These are phyloP conservation scores for Collybia sp. DNA, from an alignment of 768 basidiomycete species.

Conservation along the genomic window DNA sequence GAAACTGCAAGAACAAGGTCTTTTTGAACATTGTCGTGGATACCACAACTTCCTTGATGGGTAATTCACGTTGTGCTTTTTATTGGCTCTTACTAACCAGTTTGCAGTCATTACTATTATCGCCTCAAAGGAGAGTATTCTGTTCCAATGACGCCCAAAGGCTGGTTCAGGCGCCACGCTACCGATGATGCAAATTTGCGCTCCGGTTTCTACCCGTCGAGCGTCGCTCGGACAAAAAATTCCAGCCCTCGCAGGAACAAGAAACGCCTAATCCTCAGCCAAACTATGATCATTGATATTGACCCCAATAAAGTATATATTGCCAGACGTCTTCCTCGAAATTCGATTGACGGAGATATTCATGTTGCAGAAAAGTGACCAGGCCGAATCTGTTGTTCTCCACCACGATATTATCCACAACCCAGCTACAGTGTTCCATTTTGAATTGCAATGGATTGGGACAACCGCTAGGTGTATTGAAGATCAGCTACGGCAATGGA, in stretches of 20 bases:
- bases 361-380: slow-evolving; percentile 62
- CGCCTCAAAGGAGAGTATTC: slow-evolving; percentile 75
- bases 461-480: slow-evolving; percentile 90
- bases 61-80: slow-evolving; percentile 33
- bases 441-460: slow-evolving; percentile 96
- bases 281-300: slow-evolving; percentile 88
- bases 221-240: slow-evolving; percentile 26
- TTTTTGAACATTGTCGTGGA: slow-evolving; percentile 81
- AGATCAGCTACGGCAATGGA: slow-evolving; percentile 80
- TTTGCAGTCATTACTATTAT: slow-evolving; percentile 80
- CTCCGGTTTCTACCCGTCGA: slow-evolving; percentile 29
- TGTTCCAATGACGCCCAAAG: slow-evolving; percentile 60
- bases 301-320: slow-evolving; percentile 64
- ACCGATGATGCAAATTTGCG: slow-evolving; percentile 34
- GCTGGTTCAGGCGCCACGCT: slow-evolving; percentile 67
- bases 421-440: slow-evolving; percentile 91
- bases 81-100: not conserved
- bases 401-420: slow-evolving; percentile 97
- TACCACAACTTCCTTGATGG: slow-evolving; percentile 85
- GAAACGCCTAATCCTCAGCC: slow-evolving; percentile 72
- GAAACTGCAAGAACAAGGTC: slow-evolving; percentile 71
- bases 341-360: not conserved
- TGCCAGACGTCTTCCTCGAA: not conserved
- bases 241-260: slow-evolving; percentile 41
- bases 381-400: slow-evolving; percentile 82